phyloP scores from a whole-genome alignment of 768 basidiomycete genomes.

The Tylopilus intermedius region DNA sequence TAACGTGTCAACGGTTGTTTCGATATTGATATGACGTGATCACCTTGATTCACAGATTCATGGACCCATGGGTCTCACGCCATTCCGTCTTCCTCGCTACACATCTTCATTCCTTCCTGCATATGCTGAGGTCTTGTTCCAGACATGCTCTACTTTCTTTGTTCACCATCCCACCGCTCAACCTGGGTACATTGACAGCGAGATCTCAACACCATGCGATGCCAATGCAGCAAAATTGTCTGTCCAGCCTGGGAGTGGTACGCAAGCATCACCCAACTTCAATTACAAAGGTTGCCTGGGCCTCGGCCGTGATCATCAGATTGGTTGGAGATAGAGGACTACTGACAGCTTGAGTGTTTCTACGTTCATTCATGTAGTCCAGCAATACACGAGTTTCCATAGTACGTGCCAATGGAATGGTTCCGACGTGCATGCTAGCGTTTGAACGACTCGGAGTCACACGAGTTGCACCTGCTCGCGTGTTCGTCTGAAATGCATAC shows the following conservation, averaged over 20 bases:
- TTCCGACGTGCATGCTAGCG: too few species aligned
- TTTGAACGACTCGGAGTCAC: too few species aligned
- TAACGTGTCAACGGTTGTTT: too few species aligned
- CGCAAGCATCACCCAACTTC: conserved; percentile 62
- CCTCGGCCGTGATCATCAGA: conserved; percentile 41
- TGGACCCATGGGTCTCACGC: conserved; percentile 39
- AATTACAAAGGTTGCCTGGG: conserved; percentile 61
- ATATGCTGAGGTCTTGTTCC: conserved; percentile 78
- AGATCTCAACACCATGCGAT: conserved; percentile 93
- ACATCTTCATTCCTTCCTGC: conserved; percentile 92
- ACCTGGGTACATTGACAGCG: conserved; percentile 73
- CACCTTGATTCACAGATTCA: too few species aligned
- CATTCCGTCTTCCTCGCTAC: conserved; percentile 82
- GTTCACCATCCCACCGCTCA: conserved; percentile 94
- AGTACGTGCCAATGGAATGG: too few species aligned
- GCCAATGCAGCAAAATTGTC: conserved; percentile 88
- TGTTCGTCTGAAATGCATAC: too few species aligned
- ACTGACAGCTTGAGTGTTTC: not conserved
- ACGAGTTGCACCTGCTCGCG: too few species aligned
- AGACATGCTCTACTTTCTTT: conserved; percentile 87
- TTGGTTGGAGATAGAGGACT: conserved; percentile 17
- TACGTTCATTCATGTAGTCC: not conserved
- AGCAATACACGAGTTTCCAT: not conserved
- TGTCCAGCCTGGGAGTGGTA: conserved; percentile 98
- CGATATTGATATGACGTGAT: too few species aligned